Evolutionary conservation across 2,329 filamentous ascomycete genomes (phyloP).

Genomic region (Pyrenochaeta sp.): DNA sequence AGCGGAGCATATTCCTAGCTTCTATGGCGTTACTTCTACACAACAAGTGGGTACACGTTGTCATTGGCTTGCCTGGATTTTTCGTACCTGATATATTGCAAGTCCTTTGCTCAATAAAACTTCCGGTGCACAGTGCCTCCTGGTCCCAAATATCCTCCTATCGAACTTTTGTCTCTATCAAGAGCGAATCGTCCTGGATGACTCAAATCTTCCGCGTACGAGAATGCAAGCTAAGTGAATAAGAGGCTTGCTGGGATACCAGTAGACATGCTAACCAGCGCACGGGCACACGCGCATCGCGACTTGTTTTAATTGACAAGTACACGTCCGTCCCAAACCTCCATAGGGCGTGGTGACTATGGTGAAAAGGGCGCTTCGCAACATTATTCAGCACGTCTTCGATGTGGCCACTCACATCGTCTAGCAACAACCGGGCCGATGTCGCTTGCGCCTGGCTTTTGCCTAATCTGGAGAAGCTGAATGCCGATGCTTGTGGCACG

Average conservation of each 20-base stretch:
- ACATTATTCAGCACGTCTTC: conserved; percentile 20
- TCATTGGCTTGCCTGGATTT: conserved; percentile 30
- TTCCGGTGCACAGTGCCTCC: too few species aligned
- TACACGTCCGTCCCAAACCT: conserved; percentile 3
- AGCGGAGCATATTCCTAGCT: background rate
- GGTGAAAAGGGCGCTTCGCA: conserved; percentile 21
- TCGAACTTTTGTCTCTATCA: too few species aligned
- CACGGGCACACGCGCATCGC: background rate
- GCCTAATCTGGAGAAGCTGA: conserved; percentile 4
- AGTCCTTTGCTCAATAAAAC: conserved; percentile 28
- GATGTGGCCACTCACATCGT: conserved; percentile 20
- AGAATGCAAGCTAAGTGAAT: background rate
- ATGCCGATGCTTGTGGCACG: conserved; percentile 24
- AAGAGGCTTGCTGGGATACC: conserved; percentile 2
- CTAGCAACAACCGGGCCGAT: conserved; percentile 1
- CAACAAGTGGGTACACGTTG: conserved; percentile 32
- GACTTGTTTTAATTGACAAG: conserved; percentile 12
- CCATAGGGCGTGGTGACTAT: conserved; percentile 20
- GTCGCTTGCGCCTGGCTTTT: conserved; percentile 16
- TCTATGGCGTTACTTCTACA: conserved; percentile 13
- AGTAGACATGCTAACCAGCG: conserved; percentile 10
- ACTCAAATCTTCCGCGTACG: background rate
- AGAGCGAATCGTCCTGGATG: background rate
- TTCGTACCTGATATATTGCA: conserved; percentile 33
- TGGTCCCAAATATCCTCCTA: too few species aligned